Evolutionary conservation across 257 asterid genomes (phyloP).

Genomic region (Ballota nigra): DNA sequence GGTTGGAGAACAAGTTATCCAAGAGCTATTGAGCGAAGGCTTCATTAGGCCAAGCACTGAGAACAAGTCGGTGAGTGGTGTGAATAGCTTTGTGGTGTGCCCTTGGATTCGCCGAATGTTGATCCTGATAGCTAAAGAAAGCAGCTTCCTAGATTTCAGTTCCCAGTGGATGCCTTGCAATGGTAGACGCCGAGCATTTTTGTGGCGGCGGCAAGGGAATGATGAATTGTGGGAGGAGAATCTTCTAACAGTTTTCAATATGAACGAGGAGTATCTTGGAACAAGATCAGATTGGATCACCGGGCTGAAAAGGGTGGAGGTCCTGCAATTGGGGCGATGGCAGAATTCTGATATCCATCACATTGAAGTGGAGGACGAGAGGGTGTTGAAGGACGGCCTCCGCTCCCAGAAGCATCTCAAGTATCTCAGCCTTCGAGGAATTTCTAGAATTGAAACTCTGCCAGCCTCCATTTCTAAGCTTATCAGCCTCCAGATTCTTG

Average conservation of each 20-base stretch:
- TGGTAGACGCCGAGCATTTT: neutral
- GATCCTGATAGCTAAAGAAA: neutral
- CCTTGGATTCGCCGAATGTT: constrained; percentile 16
- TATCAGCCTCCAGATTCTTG: constrained; percentile 2
- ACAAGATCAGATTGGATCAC: neutral
- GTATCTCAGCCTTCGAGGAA: constrained; percentile 10
- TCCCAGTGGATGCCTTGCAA: neutral
- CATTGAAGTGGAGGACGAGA: constrained; percentile 6
- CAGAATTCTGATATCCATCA: neutral
- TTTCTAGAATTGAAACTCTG: constrained; percentile 13
- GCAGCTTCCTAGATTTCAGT: neutral
- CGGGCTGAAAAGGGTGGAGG: constrained; percentile 12
- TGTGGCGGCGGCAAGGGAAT: neutral
- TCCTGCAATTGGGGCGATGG: constrained; percentile 24
- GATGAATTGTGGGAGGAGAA: neutral
- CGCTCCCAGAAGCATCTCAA: constrained; percentile 19
- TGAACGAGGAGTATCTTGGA: neutral
- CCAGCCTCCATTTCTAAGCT: neutral
- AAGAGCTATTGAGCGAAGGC: too few relatives aligned
- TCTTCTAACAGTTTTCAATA: neutral
- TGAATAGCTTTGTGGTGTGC: neutral
- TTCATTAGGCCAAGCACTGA: neutral
- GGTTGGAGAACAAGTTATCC: too few relatives aligned
- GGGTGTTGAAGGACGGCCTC: neutral
- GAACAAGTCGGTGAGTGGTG: neutral